Percentiles rank a stretch among this genome's conserved stretches.
Conservation (phyloP, 129 eudicot genomes). For the Sambucus nigra region DNA sequence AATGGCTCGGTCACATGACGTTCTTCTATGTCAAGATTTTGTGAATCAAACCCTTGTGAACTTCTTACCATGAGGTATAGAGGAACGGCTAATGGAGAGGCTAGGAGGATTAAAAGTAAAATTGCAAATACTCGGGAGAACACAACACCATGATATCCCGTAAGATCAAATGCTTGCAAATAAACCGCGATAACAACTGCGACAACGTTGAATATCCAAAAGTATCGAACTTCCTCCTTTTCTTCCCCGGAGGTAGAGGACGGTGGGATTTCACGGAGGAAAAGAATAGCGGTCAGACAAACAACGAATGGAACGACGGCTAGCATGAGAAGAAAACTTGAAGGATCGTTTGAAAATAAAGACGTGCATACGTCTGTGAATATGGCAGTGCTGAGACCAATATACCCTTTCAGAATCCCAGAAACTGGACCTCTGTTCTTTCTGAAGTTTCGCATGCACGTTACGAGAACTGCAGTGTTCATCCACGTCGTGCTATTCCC, state of each 20-base stretch:
- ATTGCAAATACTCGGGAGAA: constrained; percentile 40
- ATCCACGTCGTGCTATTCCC: constrained; percentile 99
- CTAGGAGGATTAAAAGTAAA: constrained; percentile 41
- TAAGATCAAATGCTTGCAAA: constrained; percentile 47
- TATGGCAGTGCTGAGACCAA: constrained; percentile 91
- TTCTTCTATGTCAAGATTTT: constrained; percentile 45
- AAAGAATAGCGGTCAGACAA: constrained; percentile 69
- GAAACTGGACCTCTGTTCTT: constrained; percentile 85
- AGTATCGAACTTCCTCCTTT: constrained; percentile 48
- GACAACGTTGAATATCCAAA: constrained; percentile 55
- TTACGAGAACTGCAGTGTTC: constrained; percentile 94
- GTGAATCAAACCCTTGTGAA: constrained; percentile 21
- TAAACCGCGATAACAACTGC: constrained; percentile 79
- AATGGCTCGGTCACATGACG: constrained; percentile 37
- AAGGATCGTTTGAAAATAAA: constrained; percentile 59
- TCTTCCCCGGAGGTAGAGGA: constrained; percentile 52
- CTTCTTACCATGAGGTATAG: constrained; percentile 36
- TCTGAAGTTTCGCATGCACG: constrained; percentile 89
- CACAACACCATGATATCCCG: constrained; percentile 45
- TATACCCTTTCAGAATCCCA: constrained; percentile 84
- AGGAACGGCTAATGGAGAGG: constrained; percentile 68
- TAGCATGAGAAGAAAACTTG: constrained; percentile 64
- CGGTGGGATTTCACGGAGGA: constrained; percentile 86
- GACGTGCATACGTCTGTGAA: constrained; percentile 84
- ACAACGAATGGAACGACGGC: constrained; percentile 52